Base-by-base conservation (phyloP, 805 yeast genomes). In the Pichia nanzhaoensis region DNA sequence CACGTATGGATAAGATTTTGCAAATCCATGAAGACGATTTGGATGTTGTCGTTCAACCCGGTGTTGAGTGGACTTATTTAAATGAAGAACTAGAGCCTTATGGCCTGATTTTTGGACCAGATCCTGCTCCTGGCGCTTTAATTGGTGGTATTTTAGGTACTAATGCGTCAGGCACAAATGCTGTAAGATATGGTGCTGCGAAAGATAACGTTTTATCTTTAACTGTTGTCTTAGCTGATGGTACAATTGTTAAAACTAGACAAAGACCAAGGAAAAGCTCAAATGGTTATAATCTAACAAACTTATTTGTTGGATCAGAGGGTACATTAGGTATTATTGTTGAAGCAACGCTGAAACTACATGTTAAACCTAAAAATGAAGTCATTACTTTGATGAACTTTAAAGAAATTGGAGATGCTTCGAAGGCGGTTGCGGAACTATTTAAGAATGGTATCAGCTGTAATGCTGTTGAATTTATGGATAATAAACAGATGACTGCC, bases 241-340 rank as follows among this genome's bases (percentile, higher is more conserved):
- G 95, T 1, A 80, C 88, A 1, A 66, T 85, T 16, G 69, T 85
- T 42, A 84, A 81, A 63, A 85, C 95, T 0, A 77, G 77, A 54
- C 80, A 75, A 51, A 71, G 93, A 58, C 88, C 93, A 3, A 71
- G 84, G 54, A 84, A 85, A 56, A 75, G 88, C 2, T 75, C 86
- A 48, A 89, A 90, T 20, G 93, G 95, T 7, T 84, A 84, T 59
- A 84, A 83, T 55, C 66, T 84, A 58, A 85, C 84, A 40, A 81
- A 83, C n/a, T 61, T 84, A 47, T 82, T 84, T 57, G 68, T 81
- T 42, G 93, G 95, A 0, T 72, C 83, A 37, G 93, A 85, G 55
- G 93, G 95, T 7, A 84, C 95, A 0, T 61, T 85, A 44, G 95
- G 93, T 2, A 71, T 85, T 16, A 78, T 84, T 27, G 84, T 89